These are phyloP conservation scores for Lolium multiflorum DNA, from an alignment of 176 grass and related monocot genomes.

Conservation along the genomic window DNA sequence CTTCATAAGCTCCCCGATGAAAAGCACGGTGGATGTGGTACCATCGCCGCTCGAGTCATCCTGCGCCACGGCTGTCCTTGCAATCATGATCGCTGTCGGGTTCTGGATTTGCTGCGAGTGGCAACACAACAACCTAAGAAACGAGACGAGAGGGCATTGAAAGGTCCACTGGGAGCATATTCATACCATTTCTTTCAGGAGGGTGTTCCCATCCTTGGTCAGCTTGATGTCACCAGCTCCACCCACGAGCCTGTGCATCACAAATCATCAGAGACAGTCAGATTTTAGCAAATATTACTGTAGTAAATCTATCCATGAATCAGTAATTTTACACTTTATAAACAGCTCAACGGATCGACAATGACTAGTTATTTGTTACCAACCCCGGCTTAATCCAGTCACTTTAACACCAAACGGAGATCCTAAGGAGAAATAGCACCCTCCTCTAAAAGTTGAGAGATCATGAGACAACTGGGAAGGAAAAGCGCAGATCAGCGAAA, in stretches of 20 bases:
- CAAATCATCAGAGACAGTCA: slow-evolving; percentile 1
- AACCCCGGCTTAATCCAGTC: neutral
- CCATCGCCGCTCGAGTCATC: slow-evolving; percentile 89
- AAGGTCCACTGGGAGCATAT: neutral
- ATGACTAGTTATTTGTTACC: too few relatives aligned
- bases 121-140: neutral
- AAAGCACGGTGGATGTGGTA: slow-evolving; percentile 93
- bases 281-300: neutral
- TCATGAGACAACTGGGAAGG: neutral
- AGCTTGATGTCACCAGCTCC: slow-evolving; percentile 98
- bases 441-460: neutral
- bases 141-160: neutral
- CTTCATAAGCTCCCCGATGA: slow-evolving; percentile 97
- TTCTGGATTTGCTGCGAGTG: slow-evolving; percentile 90
- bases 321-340: neutral
- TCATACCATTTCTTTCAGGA: slow-evolving; percentile 94
- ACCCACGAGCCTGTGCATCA: slow-evolving; percentile 76
- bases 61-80: slow-evolving; percentile 85
- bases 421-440: neutral
- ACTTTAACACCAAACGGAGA: neutral
- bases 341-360: too few relatives aligned
- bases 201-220: slow-evolving; percentile 97
- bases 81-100: slow-evolving; percentile 98
- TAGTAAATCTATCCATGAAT: neutral
- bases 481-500: neutral